Evolutionary conservation across 257 asterid genomes (phyloP), one percentile per base, ranked within the genome.

Genomic region (Oldenlandia corymbosa): DNA sequence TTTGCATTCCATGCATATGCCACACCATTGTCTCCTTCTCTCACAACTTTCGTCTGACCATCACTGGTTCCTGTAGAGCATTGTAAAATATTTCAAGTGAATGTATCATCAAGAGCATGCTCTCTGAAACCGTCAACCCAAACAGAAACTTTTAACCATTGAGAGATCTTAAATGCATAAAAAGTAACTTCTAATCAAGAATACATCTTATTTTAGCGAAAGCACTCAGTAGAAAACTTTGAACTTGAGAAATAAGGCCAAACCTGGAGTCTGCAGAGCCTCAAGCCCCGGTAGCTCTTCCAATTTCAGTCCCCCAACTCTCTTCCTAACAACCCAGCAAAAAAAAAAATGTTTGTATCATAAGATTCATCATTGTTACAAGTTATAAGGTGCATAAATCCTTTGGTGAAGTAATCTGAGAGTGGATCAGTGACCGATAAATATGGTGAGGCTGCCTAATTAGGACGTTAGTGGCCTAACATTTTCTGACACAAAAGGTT

Each of bases 11-110:
- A 93, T 54, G 95, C 76, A 79, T 93, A 90, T 56, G 99, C 99
- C 79, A 93, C 91, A 18, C 99, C 97, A 58, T 90, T 90, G 77
- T 93, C 99, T 68, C 99, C 99, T 81, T 90, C 99, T 36, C 97
- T 87, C 56, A 93, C 85, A 47, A 93, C 73, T 81, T 83, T 87
- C 53, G 99, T 93, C 83, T 93, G 97, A 65, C 99, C 99, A 66
- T 93, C 95, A 70, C 79, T 85, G 70, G 85, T 85, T 68, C 99
- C 99, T 93, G 82, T 73, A 81, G 18, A 55, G 63, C 57, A 73
- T 46, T 31, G 23, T 20, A 26, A 62, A 16, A 46, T 20, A 62
- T 2, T 43, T 47, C 2, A 30, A 31, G 45, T 18, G 55, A 62
- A 17, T 43, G 7, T 42, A 11, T n/a, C n/a, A n/a, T n/a, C n/a